These are phyloP conservation scores for Cyberlindnera mycetangii DNA, from an alignment of 805 yeast genomes.

Conservation along the genomic window DNA sequence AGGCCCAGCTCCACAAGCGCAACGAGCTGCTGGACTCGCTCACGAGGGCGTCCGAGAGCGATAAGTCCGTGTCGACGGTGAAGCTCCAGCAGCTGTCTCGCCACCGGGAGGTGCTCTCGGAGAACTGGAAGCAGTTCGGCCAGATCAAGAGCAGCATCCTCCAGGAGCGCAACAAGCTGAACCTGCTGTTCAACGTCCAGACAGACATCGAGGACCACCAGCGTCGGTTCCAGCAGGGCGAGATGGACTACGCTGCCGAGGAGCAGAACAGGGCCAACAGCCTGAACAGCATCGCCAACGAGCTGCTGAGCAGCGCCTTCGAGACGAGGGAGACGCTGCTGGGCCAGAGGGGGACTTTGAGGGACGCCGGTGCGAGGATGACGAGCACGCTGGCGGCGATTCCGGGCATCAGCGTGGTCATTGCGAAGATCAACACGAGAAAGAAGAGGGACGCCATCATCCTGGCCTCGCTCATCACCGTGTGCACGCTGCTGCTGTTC, in stretches of 20 bases:
- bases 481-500: slow-evolving; percentile 69
- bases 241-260: slow-evolving; percentile 71
- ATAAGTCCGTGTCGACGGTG: slow-evolving; percentile 59
- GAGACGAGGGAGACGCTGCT: slow-evolving; percentile 84
- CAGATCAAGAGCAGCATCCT: slow-evolving; percentile 56
- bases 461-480: slow-evolving; percentile 68
- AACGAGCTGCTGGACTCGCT: slow-evolving; percentile 52
- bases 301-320: slow-evolving; percentile 78
- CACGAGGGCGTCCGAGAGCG: slow-evolving; percentile 53
- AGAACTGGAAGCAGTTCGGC: slow-evolving; percentile 61
- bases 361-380: slow-evolving; percentile 61
- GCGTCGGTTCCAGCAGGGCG: slow-evolving; percentile 38
- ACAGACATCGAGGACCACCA: slow-evolving; percentile 74
- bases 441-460: slow-evolving; percentile 85
- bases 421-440: slow-evolving; percentile 80
- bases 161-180: slow-evolving; percentile 75
- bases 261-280: slow-evolving; percentile 73
- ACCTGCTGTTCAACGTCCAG: slow-evolving; percentile 72
- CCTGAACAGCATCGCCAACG: slow-evolving; percentile 74
- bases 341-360: slow-evolving; percentile 64
- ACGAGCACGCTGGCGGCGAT: slow-evolving; percentile 59
- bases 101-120: slow-evolving; percentile 71
- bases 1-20: slow-evolving; percentile 48
- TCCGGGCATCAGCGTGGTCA: slow-evolving; percentile 79
- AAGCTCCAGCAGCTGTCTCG: slow-evolving; percentile 79